Base-by-base conservation (phyloP, 1,139 yeast species). In the Chernovozyma aurita region DNA sequence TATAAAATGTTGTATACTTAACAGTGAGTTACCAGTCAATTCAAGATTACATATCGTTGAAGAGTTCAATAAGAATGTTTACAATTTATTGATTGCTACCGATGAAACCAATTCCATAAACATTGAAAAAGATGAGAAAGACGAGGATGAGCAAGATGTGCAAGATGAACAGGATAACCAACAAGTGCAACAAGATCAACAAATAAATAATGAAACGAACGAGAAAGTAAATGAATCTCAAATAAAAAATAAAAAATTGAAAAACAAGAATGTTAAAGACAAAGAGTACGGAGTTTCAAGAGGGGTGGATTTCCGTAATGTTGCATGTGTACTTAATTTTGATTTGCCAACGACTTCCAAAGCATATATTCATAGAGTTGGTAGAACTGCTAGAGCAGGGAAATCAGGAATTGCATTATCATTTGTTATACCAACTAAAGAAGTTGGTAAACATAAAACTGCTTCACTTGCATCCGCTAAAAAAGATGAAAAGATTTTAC, bases 331-430 rank as follows among this genome's bases (percentile, higher is more conserved):
- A 4, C 69, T 94, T 45, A 94, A 94, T 61, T 94, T 94, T 57
- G 99, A 94, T 58, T 69, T 94, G 47, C 98, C 99, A 30, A 76
- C 87, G 3, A 80, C 95, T 4, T 82, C 97, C 4, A 84, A 84
- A 53, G 79, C 95, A 5, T 94, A 94, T 55, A 81, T 88, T 30
- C 99, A 94, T 60, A 78, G 99, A 56, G 77, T 94, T 33, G 99
- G 99, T 35, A 80, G 99, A 68, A 92, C 99, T 2, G 98, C 98
- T 4, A 80, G 99, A 61, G 98, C 96, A 5, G 95, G 96, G 34
- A 87, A 87, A 57, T 73, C 95, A 1, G 99, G 99, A 41, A 90
- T 88, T 78, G 85, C 97, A 0, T 73, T 94, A 42, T 88, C 97
- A 21, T 92, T 92, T 64, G 94, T 92, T 13, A 86, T 92, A 21